phyloP scores from a whole-genome alignment of 805 yeast species.

The Starmerella scarabaei region DNA sequence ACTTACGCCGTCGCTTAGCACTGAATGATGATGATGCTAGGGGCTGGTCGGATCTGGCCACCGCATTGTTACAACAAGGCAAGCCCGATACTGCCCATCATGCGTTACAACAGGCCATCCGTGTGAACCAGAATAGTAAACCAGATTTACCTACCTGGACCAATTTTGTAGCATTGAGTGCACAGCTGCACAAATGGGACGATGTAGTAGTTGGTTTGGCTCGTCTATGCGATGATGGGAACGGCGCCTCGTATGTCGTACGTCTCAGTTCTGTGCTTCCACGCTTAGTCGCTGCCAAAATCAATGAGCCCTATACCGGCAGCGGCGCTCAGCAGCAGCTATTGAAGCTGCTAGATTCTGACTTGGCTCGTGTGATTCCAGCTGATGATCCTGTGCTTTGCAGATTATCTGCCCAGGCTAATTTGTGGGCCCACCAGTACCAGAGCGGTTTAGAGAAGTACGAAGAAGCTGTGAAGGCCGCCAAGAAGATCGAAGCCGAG shows the following conservation, averaged over 20 bases:
- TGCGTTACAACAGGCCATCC: conserved; percentile 70
- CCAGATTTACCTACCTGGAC: conserved; percentile 86
- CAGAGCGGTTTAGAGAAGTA: conserved; percentile 79
- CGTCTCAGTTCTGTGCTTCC: conserved; percentile 22
- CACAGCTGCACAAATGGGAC: conserved; percentile 73
- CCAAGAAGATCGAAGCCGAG: not conserved
- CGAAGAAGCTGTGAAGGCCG: conserved; percentile 56
- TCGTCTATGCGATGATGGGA: conserved; percentile 46
- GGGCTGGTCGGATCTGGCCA: conserved; percentile 87
- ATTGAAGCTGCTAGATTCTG: conserved; percentile 36
- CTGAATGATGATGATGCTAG: conserved; percentile 67
- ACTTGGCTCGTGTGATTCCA: conserved; percentile 49
- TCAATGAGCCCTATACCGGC: conserved; percentile 3
- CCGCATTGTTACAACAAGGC: conserved; percentile 53
- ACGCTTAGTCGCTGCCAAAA: conserved; percentile 5
- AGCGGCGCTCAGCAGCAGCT: conserved; percentile 7
- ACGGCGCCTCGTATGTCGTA: conserved; percentile 35
- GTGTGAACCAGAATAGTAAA: conserved; percentile 44
- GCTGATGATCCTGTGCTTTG: conserved; percentile 58
- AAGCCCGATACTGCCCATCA: conserved; percentile 68
- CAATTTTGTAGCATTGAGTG: conserved; percentile 71
- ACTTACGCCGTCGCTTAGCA: conserved; percentile 81
- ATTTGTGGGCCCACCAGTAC: conserved; percentile 73
- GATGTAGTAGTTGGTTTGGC: conserved; percentile 70
- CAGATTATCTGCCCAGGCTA: conserved; percentile 75